Evolutionary conservation across 345 rosid species (phyloP).

Genomic region (Syzygium oleosum): DNA sequence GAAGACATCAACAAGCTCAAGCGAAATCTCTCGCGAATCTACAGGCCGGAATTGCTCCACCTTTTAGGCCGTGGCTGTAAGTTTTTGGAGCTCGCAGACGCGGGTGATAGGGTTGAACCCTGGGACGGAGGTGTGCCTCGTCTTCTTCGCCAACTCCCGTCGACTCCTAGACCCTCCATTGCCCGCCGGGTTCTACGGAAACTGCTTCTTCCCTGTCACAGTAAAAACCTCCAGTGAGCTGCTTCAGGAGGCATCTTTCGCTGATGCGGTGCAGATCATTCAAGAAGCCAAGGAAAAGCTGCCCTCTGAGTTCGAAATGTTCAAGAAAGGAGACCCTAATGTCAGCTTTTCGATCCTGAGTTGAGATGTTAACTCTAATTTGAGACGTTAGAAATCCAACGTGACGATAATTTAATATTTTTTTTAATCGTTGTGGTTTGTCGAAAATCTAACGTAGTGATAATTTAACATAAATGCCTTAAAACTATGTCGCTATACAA

Average conservation of each 20-base stretch:
- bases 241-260: constrained; percentile 12
- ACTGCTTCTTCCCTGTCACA: constrained; percentile 59
- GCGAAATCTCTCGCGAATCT: constrained; percentile 10
- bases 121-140: constrained; percentile 25
- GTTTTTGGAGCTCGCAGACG: constrained; percentile 35
- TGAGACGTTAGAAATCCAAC: too few species aligned
- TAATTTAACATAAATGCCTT: not conserved
- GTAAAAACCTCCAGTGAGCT: constrained; percentile 21
- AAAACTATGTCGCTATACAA: not conserved
- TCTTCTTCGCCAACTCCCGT: constrained; percentile 57
- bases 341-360: not conserved
- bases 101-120: constrained; percentile 15
- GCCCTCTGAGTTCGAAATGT: constrained; percentile 25
- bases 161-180: constrained; percentile 38
- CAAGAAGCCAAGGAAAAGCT: constrained; percentile 35
- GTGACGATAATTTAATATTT: too few species aligned
- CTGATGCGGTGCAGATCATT: constrained; percentile 34
- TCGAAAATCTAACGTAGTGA: too few species aligned
- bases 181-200: constrained; percentile 57
- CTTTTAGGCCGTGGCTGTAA: constrained; percentile 44
- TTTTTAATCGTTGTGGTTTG: too few species aligned
- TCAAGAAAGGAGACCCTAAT: constrained; percentile 12
- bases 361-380: too few species aligned
- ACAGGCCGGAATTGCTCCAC: constrained; percentile 31
- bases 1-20: constrained; percentile 34